phyloP scores from a whole-genome alignment of 2,329 filamentous ascomycete species.

The Fusarium foetens region DNA sequence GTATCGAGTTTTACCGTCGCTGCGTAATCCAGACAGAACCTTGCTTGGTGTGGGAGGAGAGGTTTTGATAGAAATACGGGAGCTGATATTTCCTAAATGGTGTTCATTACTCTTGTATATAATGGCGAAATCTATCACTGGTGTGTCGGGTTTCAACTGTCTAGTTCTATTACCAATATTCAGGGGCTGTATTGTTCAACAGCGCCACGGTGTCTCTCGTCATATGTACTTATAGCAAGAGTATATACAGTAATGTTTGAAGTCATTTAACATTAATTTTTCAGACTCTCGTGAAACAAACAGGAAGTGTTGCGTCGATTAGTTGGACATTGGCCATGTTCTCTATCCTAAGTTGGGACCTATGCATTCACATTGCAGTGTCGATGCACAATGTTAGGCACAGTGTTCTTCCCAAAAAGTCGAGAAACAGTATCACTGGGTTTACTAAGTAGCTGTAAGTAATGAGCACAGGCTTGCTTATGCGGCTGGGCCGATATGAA shows the following conservation, averaged over 20 bases:
- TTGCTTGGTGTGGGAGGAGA: background rate
- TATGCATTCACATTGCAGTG: background rate
- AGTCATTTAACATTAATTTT: accelerated
- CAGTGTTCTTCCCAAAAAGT: background rate
- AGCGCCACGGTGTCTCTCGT: background rate
- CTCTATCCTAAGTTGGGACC: background rate
- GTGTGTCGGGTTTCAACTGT: too few relatives aligned
- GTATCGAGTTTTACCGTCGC: background rate
- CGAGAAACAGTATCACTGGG: background rate
- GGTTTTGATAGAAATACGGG: background rate
- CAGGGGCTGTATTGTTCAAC: background rate
- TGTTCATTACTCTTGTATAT: background rate
- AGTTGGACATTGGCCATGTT: too few relatives aligned
- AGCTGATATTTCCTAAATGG: background rate
- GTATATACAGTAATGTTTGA: background rate
- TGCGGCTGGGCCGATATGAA: background rate
- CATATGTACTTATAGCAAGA: background rate
- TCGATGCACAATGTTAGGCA: background rate
- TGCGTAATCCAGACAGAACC: slow-evolving; percentile 15
- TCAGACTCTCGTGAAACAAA: background rate
- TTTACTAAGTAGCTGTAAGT: background rate
- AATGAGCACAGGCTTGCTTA: background rate
- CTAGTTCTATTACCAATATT: background rate
- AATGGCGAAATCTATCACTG: background rate
- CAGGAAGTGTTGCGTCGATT: background rate